These are phyloP conservation scores for Diaporthe citrichinensis DNA, from an alignment of 2,329 filamentous ascomycete genomes.

Conservation along the genomic window DNA sequence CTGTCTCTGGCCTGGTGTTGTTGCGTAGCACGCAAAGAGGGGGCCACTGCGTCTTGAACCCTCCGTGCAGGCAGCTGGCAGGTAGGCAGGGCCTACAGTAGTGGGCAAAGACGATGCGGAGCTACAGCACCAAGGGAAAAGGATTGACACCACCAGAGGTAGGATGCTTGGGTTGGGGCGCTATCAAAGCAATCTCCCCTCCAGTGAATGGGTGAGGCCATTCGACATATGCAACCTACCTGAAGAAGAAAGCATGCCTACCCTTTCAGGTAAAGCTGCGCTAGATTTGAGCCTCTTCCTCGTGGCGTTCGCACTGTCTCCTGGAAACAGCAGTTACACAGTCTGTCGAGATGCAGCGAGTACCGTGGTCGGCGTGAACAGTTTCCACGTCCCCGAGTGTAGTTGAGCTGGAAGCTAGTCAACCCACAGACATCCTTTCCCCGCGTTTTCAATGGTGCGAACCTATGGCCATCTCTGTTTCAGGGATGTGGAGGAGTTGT, in stretches of 20 bases:
- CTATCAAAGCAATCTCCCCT: neutral
- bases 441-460: constrained; percentile 25
- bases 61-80: constrained; percentile 33
- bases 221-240: constrained; percentile 20
- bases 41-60: constrained; percentile 17
- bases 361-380: constrained; percentile 17
- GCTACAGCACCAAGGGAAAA: constrained; percentile 21
- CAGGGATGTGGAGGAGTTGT: neutral
- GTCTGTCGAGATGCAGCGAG: neutral
- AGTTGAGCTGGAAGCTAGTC: neutral
- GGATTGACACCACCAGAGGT: neutral
- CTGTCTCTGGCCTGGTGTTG: neutral
- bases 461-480: constrained; percentile 23
- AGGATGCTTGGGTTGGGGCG: neutral
- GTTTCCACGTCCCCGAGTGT: neutral
- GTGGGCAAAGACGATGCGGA: constrained; percentile 4
- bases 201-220: neutral
- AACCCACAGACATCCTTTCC: constrained; percentile 34
- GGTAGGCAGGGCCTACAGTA: neutral
- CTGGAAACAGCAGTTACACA: neutral
- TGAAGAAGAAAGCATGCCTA: constrained; percentile 36
- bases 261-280: constrained; percentile 36
- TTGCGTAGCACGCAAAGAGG: neutral
- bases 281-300: constrained; percentile 4
- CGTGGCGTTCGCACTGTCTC: constrained; percentile 36